Conservation (phyloP, 768 basidiomycete species). For the Calocera cornea region DNA sequence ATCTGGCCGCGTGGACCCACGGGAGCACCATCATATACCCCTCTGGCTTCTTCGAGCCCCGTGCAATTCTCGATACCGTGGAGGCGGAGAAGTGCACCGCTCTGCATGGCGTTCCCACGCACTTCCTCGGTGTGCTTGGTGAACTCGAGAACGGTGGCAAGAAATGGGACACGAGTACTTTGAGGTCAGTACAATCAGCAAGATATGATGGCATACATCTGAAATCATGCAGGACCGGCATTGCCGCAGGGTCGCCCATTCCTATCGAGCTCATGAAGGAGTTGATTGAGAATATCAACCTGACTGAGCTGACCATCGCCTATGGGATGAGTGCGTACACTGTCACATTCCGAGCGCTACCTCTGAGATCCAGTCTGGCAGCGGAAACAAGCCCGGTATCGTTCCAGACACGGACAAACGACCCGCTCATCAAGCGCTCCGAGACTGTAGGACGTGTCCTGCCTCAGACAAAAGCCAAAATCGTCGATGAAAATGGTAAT, state of each 20-base stretch:
- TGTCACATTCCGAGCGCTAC: not conserved
- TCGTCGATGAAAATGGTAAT: slow-evolving; percentile 45
- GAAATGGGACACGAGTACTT: slow-evolving; percentile 33
- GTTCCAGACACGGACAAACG: slow-evolving; percentile 60
- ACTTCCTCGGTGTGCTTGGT: slow-evolving; percentile 59
- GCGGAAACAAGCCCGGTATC: slow-evolving; percentile 77
- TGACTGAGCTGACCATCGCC: slow-evolving; percentile 58
- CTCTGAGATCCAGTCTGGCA: slow-evolving; percentile 19
- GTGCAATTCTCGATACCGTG: slow-evolving; percentile 57
- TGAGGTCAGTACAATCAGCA: slow-evolving; percentile 36
- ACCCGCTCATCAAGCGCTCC: slow-evolving; percentile 58
- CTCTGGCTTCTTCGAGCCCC: slow-evolving; percentile 48
- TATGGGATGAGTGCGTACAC: slow-evolving; percentile 72
- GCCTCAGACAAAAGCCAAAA: slow-evolving; percentile 65
- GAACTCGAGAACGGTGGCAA: slow-evolving; percentile 48
- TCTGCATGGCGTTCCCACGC: slow-evolving; percentile 74
- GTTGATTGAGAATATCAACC: slow-evolving; percentile 51
- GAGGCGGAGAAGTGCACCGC: slow-evolving; percentile 57
- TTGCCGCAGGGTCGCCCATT: slow-evolving; percentile 65
- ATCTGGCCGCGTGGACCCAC: slow-evolving; percentile 64
- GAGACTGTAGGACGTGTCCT: slow-evolving; percentile 69
- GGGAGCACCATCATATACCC: slow-evolving; percentile 65
- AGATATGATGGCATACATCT: not conserved
- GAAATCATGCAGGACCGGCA: slow-evolving; percentile 46
- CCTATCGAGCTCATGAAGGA: slow-evolving; percentile 69